Percentiles rank a stretch among this genome's conserved stretches.
Evolutionary conservation across 352 stramenopile genomes (phyloP).

Genomic region (Phytophthora chlamydospora): DNA sequence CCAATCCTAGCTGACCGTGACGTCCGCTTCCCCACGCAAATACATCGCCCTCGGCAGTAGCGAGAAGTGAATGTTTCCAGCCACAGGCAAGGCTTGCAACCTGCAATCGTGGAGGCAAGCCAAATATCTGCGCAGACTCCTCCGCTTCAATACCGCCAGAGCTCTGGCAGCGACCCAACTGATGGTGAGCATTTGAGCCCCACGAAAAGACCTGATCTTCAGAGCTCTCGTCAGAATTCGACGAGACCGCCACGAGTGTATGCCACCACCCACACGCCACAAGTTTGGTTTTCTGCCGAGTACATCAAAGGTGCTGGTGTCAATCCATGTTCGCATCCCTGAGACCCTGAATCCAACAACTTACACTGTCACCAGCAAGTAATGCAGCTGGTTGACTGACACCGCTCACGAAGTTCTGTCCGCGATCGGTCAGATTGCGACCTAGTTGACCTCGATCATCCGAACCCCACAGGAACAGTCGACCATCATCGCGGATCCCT

Average conservation of each 20-base stretch:
- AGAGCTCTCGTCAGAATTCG: conserved; percentile 8
- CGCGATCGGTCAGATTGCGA: conserved; percentile 4
- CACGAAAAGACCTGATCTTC: conserved; percentile 52
- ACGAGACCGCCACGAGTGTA: conserved; percentile 52
- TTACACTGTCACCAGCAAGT: conserved; percentile 23
- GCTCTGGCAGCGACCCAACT: conserved; percentile 44
- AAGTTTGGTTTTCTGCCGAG: conserved; percentile 33
- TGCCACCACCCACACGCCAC: conserved; percentile 80
- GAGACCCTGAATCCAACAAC: not conserved
- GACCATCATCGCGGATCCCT: conserved; percentile 36
- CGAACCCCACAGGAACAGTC: conserved; percentile 76
- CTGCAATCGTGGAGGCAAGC: conserved; percentile 30
- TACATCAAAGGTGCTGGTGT: not conserved
- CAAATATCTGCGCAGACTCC: conserved; percentile 14
- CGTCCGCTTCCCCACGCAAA: conserved; percentile 78
- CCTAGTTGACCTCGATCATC: conserved; percentile 65
- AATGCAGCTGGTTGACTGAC: conserved; percentile 9
- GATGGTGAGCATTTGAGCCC: conserved; percentile 56
- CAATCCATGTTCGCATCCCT: not conserved
- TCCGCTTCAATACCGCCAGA: not conserved
- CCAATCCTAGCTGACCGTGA: conserved; percentile 75
- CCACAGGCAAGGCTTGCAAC: conserved; percentile 74
- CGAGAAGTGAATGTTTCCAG: conserved; percentile 84
- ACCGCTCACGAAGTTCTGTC: conserved; percentile 11
- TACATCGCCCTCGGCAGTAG: conserved; percentile 46